Conservation (phyloP, 306 rosid species). For the Acacia acuminata region DNA sequence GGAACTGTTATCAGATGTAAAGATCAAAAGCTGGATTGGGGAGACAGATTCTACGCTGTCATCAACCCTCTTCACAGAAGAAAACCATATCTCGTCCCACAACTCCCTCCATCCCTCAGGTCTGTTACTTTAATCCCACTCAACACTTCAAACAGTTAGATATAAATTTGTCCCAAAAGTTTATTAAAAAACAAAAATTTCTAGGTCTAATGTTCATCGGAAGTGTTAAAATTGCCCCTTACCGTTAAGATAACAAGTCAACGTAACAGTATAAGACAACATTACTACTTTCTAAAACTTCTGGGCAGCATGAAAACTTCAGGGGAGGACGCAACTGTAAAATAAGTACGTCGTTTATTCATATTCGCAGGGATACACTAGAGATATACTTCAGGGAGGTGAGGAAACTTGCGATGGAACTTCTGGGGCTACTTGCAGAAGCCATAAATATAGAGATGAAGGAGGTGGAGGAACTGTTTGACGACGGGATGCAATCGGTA, state of each 20-base stretch:
- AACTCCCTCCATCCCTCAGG: constrained; percentile 62
- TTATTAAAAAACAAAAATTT: too few species aligned
- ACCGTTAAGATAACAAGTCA: too few species aligned
- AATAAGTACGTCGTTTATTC: not conserved
- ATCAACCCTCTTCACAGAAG: constrained; percentile 60
- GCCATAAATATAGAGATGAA: constrained; percentile 46
- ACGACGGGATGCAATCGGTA: constrained; percentile 64
- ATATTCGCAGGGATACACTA: constrained; percentile 45
- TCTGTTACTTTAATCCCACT: not conserved
- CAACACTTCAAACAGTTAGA: not conserved
- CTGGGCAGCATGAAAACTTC: too few species aligned
- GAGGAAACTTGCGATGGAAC: constrained; percentile 46
- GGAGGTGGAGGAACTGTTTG: constrained; percentile 53
- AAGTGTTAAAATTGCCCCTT: too few species aligned
- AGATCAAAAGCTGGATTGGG: constrained; percentile 83
- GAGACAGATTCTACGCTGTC: constrained; percentile 64
- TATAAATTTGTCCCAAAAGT: too few species aligned
- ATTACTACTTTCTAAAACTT: too few species aligned
- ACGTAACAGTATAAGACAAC: too few species aligned
- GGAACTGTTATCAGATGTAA: constrained; percentile 48
- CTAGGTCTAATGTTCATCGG: too few species aligned
- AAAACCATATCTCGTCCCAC: constrained; percentile 61
- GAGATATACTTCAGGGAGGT: constrained; percentile 52
- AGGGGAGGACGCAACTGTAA: too few species aligned
- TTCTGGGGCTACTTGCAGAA: constrained; percentile 50